Evolutionary conservation across 2,329 filamentous ascomycete genomes (phyloP).

Genomic region (Metarhizium brunneum): DNA sequence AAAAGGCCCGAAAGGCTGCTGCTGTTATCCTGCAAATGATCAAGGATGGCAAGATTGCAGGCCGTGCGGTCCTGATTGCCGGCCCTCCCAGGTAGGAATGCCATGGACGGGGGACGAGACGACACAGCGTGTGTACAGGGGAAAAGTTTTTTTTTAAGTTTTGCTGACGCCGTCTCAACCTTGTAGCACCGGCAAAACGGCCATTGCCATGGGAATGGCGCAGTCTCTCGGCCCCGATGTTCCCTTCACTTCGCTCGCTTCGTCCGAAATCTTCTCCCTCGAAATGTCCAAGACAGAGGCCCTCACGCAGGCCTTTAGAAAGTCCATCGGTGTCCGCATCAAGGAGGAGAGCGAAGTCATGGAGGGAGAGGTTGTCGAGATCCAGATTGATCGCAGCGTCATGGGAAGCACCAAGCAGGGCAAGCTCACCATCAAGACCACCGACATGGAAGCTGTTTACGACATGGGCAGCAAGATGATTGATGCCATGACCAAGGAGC

Average conservation of each 20-base stretch:
- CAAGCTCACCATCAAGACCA: constrained; percentile 98
- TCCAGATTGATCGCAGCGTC: constrained; percentile 94
- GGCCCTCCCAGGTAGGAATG: constrained; percentile 65
- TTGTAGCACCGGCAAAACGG: constrained; percentile 81
- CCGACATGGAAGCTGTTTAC: constrained; percentile 99
- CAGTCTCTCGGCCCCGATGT: constrained; percentile 91
- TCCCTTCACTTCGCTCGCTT: constrained; percentile 90
- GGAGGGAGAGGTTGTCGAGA: constrained; percentile 97
- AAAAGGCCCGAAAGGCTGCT: constrained; percentile 92
- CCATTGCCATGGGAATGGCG: constrained; percentile 97
- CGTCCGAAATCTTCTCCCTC: constrained; percentile 95
- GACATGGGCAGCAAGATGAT: constrained; percentile 99
- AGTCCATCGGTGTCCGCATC: constrained; percentile 95
- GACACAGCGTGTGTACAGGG: not conserved
- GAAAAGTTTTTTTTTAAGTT: not conserved
- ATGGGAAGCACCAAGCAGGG: constrained; percentile 96
- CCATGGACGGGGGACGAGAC: too few species aligned
- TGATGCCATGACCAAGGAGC: constrained; percentile 98
- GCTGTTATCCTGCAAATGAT: constrained; percentile 98
- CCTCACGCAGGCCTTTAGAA: constrained; percentile 95
- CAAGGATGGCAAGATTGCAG: constrained; percentile 96
- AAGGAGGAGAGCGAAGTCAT: constrained; percentile 99
- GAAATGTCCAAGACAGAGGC: constrained; percentile 99
- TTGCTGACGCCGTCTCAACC: constrained; percentile 9
- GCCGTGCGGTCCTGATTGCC: constrained; percentile 86